These are phyloP conservation scores for Coemansia sp. DNA, from an alignment of 192 early-diverging fungal species.

Conservation along the genomic window DNA sequence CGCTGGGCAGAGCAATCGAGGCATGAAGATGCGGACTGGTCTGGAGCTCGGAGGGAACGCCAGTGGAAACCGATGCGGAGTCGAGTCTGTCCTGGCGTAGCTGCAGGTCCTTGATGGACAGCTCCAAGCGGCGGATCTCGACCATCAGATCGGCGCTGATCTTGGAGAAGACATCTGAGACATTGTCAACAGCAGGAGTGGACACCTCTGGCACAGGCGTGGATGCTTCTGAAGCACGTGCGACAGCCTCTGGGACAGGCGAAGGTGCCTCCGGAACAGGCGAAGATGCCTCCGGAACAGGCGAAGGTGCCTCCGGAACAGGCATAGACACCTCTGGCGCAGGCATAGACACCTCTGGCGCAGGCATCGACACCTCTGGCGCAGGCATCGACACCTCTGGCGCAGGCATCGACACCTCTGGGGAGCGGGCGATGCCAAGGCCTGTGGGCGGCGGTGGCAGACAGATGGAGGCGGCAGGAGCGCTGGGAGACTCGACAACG, in stretches of 20 bases:
- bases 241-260: no score
- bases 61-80: slow-evolving; percentile 9
- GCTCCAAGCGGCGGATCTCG: slow-evolving; percentile 44
- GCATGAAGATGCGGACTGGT: no score
- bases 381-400: neutral
- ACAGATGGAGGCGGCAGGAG: no score
- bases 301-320: no score
- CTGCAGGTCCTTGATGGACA: slow-evolving; percentile 45
- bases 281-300: no score
- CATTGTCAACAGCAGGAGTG: slow-evolving; percentile 12
- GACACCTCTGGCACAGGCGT: neutral
- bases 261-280: no score
- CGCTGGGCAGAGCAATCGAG: neutral
- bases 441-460: neutral
- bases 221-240: no score
- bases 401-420: neutral
- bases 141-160: slow-evolving; percentile 46
- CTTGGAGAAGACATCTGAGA: slow-evolving; percentile 46
- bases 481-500: slow-evolving; percentile 39
- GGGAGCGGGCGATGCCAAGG: neutral
- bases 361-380: no score
- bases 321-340: no score
- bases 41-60: neutral
- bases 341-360: no score
- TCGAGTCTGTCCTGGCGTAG: slow-evolving; percentile 42